A percentile compares a stretch with the other conserved stretches of the same genome.
Conservation (phyloP, 2,329 filamentous ascomycete species). For the Geoglossum cookeanum region DNA sequence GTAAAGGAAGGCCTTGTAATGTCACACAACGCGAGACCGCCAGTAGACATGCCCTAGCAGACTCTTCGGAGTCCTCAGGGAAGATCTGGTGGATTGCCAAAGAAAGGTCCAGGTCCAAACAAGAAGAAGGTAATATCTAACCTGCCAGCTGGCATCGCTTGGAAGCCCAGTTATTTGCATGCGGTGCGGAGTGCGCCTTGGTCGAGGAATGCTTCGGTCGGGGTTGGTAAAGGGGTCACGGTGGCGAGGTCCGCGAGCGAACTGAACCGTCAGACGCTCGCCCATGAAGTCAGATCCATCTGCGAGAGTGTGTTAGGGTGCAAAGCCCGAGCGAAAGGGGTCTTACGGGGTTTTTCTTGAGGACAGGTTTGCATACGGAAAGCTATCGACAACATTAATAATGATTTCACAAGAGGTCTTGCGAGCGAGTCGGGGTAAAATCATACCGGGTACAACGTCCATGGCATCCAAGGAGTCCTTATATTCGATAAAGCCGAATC, state of each 20-base stretch:
- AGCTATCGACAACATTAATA: constrained; percentile 11
- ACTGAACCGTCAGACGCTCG: constrained; percentile 92
- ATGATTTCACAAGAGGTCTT: constrained; percentile 9
- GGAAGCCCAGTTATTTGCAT: constrained; percentile 97
- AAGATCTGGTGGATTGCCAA: constrained; percentile 18
- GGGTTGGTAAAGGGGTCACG: constrained; percentile 44
- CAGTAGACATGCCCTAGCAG: neutral
- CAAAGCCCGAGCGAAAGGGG: constrained; percentile 3
- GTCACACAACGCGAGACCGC: neutral
- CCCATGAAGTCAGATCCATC: constrained; percentile 98
- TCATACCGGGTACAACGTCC: constrained; percentile 90
- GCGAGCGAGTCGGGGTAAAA: constrained; percentile 7
- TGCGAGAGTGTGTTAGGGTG: constrained; percentile 21
- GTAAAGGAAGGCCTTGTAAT: neutral
- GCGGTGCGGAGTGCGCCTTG: constrained; percentile 82
- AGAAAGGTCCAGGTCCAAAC: constrained; percentile 20
- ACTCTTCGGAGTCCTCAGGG: constrained; percentile 9
- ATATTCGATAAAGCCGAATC: constrained; percentile 99
- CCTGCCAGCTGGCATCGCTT: constrained; percentile 99
- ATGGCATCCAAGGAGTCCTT: constrained; percentile 96
- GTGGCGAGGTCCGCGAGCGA: constrained; percentile 70
- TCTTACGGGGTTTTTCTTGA: neutral
- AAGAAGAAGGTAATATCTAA: constrained; percentile 56
- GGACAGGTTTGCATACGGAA: constrained; percentile 1
- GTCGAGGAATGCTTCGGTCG: constrained; percentile 54